phyloP scores from a whole-genome alignment of 2,329 filamentous ascomycete genomes.

The Hymenoscyphus linearis region DNA sequence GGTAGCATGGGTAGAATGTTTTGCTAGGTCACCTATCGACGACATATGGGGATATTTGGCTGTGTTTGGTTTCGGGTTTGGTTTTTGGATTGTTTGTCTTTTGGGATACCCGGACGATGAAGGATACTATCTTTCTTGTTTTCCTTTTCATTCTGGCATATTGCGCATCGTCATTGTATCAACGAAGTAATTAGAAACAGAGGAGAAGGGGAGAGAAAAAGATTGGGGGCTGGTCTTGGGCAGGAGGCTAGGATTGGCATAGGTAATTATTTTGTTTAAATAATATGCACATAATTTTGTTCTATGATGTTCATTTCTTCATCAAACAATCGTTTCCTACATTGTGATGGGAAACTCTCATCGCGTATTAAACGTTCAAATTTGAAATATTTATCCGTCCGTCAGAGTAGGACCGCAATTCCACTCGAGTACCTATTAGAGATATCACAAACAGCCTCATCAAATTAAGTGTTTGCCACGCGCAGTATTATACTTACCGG shows the following conservation, averaged over 20 bases:
- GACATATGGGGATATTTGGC: not conserved
- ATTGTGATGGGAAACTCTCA: not conserved
- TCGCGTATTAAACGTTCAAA: not conserved
- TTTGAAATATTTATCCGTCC: not conserved
- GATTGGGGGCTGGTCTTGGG: not conserved
- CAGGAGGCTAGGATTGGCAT: not conserved
- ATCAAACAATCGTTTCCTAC: not conserved
- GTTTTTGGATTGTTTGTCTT: not conserved
- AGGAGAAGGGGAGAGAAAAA: not conserved
- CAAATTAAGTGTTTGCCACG: not conserved
- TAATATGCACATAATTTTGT: not conserved
- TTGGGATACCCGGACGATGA: not conserved
- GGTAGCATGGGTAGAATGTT: not conserved
- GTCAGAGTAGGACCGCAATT: not conserved
- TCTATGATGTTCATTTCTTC: too few species aligned
- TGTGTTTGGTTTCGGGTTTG: not conserved
- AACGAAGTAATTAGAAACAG: not conserved
- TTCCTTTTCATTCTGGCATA: not conserved
- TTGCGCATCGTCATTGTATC: not conserved
- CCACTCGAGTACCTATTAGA: not conserved
- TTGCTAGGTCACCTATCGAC: not conserved
- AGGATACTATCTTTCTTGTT: not conserved
- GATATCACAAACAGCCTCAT: not conserved
- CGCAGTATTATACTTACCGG: not conserved
- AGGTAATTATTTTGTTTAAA: not conserved